Evolutionary conservation across 768 basidiomycete species (phyloP).

Genomic region (Trametes punicea): DNA sequence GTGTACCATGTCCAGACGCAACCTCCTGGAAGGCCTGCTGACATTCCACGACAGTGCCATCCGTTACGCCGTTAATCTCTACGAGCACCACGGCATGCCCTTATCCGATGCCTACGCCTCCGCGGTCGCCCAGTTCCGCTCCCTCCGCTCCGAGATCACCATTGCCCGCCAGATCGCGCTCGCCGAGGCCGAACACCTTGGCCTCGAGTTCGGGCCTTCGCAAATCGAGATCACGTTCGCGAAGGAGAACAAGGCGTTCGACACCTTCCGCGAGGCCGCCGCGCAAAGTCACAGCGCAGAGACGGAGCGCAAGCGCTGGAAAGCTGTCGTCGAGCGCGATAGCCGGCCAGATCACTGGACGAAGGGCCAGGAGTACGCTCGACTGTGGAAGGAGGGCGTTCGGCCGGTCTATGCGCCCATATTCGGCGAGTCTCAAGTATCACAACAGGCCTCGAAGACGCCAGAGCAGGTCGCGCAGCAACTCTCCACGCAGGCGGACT

Average conservation of each 20-base stretch:
- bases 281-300: conserved; percentile 29
- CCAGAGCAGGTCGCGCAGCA: conserved; percentile 4
- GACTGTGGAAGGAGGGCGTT: conserved; percentile 67
- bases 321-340: conserved; percentile 38
- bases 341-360: conserved; percentile 54
- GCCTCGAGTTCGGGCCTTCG: conserved; percentile 57
- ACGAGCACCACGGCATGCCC: conserved; percentile 57
- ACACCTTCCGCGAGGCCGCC: conserved; percentile 56
- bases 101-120: conserved; percentile 77
- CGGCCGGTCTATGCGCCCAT: conserved; percentile 63
- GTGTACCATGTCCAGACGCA: conserved; percentile 30
- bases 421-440: conserved; percentile 40
- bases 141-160: conserved; percentile 82
- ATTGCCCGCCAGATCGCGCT: conserved; percentile 72
- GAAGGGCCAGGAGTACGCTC: conserved; percentile 69
- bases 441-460: conserved; percentile 10
- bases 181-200: conserved; percentile 75
- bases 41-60: conserved; percentile 55
- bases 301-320: conserved; percentile 67
- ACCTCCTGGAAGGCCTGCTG: not conserved
- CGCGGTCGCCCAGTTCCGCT: conserved; percentile 82
- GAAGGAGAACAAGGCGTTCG: conserved; percentile 59
- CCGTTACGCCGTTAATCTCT: conserved; percentile 75
- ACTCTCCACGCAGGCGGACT: conserved; percentile 1
- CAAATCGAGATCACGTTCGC: conserved; percentile 60